Evolutionary conservation across 108 stramenopile genomes (phyloP), one percentile per base, ranked within the genome.

Genomic region (Skeletonema costatum): DNA sequence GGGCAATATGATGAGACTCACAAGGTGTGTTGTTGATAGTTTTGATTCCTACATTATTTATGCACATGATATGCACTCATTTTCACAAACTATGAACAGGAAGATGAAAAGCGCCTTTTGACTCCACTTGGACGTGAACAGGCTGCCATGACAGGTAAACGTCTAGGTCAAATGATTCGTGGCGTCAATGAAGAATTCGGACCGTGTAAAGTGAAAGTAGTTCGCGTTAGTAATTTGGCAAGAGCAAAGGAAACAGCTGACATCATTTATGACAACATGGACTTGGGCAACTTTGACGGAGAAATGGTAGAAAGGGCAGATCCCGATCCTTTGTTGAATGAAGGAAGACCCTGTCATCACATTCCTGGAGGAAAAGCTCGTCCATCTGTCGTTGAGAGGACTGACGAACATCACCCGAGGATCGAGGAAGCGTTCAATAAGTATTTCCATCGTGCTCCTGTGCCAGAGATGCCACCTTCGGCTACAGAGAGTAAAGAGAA

Each of bases 1-100:
- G 96, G 96, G 17, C 96, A 97, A 70, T 97, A 97, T 78, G 92
- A 93, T 79, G 96, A 97, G 71, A 80, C 87, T 11, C 77, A 76
- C 48, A 82, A 87, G 76, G 88, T 80, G 21, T 71, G 83, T 25
- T 25, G 51, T 19, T 64, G 61, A 4, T 44, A 16, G 29, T 78
- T 14, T 35, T 17, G 33, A 61, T 21, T 56, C 32, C 4, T 36
- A 17, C n/a, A 63, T 29, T 14, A n/a, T 32, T 19, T 29, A 63
- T 17, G 14, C 62, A 51, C 14, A 51, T 68, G 14, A 16, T 51
- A 21, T 50, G 48, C 48, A 21, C 66, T 51, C 9, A 31, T 21
- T 2, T 31, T 51, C 48, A 21, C 48, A 17, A 31, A n/a, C 32
- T 66, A 8, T 39, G 38, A 12, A 32, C 62, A 83, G 74, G 87